Evolutionary conservation across 164 flowering plant genomes (phyloP), one percentile per base, ranked within the genome.

Genomic region (Vitis vinifera): DNA sequence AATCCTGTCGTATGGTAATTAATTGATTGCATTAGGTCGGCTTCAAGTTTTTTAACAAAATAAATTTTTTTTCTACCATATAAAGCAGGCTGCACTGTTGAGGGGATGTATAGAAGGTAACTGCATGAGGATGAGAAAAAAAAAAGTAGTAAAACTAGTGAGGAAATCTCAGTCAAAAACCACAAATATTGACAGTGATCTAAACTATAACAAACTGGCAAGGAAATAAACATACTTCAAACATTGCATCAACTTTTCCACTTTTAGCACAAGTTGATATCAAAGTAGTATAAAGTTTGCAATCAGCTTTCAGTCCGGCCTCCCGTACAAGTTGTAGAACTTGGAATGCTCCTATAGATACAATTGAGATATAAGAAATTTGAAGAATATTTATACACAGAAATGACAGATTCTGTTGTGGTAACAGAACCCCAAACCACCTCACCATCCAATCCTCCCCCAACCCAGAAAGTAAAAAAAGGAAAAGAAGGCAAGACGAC

Each of bases 231-330:
- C 83, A 55, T 84, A 95, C 97, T 81, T 91, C 90, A 77, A 95
- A 95, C 99, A 95, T 95, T 59, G 89, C 75, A 79, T 93, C 97
- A 71, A 95, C 97, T 84, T 93, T 93, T 69, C 97, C 97, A 81
- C 92, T 77, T 82, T 90, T 95, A 53, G 89, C 98, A 80, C 91
- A 91, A 47, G 93, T 85, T 61, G 98, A 87, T 81, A 95, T 90
- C 53, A 95, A 80, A 67, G 97, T 95, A 12, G 99, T 91, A 80
- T 91, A 95, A 56, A 93, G 97, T 82, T 91, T 91, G 86, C 97
- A 93, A 73, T 95, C 98, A 68, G 91, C 87, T 72, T 81, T 86
- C 63, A 89, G 63, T 65, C 93, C 91, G 76, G 89, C 89, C 68
- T 86, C 83, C 80, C 79, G 88, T 68, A 86, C 93, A 71, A 88